Conservation (phyloP, 176 grass and related monocot species). For the Calamus simplicifolius region DNA sequence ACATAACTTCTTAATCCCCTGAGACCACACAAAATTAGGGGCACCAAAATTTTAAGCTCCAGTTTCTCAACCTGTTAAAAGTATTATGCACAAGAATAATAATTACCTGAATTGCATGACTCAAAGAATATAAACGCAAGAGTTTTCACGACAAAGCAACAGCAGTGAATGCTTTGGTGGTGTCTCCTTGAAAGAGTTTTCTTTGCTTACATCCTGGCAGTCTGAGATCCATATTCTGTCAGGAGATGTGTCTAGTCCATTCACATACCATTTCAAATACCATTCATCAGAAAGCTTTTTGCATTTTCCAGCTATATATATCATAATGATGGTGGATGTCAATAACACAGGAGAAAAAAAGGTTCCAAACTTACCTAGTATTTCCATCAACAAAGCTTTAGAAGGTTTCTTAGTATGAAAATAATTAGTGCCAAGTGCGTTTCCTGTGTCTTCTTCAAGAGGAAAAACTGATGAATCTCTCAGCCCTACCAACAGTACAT, state of each 20-base stretch:
- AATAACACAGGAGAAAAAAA: not conserved
- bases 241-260: slow-evolving; percentile 28
- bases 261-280: not conserved
- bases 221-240: slow-evolving; percentile 23
- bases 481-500: slow-evolving; percentile 58
- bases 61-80: not conserved
- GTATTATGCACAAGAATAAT: too few relatives aligned
- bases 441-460: slow-evolving; percentile 67
- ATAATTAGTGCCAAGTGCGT: slow-evolving; percentile 53
- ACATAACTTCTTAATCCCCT: slow-evolving; percentile 82
- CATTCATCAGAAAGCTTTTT: too few relatives aligned
- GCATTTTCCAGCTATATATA: too few relatives aligned
- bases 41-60: not conserved
- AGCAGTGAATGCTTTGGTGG: slow-evolving; percentile 45
- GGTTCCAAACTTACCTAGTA: slow-evolving; percentile 41
- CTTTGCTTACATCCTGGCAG: slow-evolving; percentile 19
- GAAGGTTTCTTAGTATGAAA: slow-evolving; percentile 72
- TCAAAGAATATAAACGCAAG: slow-evolving; percentile 69
- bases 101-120: slow-evolving; percentile 72
- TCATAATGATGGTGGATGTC: too few relatives aligned
- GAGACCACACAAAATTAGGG: not conserved
- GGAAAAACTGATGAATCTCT: slow-evolving; percentile 80
- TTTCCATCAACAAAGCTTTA: slow-evolving; percentile 64
- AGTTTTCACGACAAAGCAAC: slow-evolving; percentile 88
- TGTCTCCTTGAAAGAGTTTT: slow-evolving; percentile 22